Percentiles rank a stretch among this genome's conserved stretches.
Evolutionary conservation across 768 basidiomycete species (phyloP).

Genomic region (Lepiota venenata): DNA sequence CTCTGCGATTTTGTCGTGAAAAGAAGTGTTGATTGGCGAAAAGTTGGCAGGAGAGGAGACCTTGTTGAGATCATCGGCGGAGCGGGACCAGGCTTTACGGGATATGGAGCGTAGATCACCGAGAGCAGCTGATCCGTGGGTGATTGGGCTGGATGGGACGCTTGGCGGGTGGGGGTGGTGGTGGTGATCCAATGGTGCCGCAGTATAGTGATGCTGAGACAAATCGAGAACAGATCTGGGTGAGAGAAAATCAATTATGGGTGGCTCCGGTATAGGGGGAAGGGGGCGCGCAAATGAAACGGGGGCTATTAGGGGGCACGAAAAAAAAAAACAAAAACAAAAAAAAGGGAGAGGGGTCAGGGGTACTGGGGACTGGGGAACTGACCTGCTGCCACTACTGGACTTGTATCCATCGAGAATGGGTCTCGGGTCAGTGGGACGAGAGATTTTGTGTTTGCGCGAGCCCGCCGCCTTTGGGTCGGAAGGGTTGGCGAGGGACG

Average conservation of each 20-base stretch:
- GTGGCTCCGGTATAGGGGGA: background rate
- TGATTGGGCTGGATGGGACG: conserved; percentile 35
- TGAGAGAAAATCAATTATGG: background rate
- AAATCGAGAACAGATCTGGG: conserved; percentile 66
- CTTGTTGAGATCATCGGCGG: conserved; percentile 74
- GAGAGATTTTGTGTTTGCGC: conserved; percentile 78
- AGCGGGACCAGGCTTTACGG: conserved; percentile 73
- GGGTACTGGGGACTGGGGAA: no score
- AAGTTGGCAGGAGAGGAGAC: conserved; percentile 34
- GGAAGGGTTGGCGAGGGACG: no score
- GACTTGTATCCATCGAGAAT: conserved; percentile 57
- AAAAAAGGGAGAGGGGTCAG: no score
- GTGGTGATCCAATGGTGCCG: conserved; percentile 33
- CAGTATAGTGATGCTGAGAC: conserved; percentile 41
- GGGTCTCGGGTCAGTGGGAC: conserved; percentile 79
- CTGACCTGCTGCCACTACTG: conserved; percentile 54
- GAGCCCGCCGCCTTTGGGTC: conserved; percentile 39
- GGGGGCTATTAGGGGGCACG: background rate
- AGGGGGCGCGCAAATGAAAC: background rate
- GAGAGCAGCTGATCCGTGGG: conserved; percentile 27
- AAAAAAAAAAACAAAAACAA: conserved; percentile 7
- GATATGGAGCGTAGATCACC: conserved; percentile 73
- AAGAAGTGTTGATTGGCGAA: conserved; percentile 41
- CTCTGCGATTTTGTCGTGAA: conserved; percentile 62
- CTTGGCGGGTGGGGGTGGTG: conserved; percentile 31